Conservation (phyloP, 148 eudicot genomes). For the Pharnaceum exiguum region DNA sequence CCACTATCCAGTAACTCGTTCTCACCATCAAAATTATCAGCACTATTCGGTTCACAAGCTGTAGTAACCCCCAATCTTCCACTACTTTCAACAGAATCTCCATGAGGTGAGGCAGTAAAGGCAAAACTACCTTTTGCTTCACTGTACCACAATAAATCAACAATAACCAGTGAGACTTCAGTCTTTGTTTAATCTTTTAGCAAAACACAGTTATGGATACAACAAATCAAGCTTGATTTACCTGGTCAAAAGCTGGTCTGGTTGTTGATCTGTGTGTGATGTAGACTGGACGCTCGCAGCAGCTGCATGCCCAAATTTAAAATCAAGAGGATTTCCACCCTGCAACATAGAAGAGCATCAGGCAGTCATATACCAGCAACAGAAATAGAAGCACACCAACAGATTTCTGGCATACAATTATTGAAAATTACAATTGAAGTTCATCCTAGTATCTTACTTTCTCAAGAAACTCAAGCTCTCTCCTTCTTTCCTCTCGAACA, state of each 20-base stretch:
- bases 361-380: not conserved
- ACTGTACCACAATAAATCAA: conserved; percentile 35
- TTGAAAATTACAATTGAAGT: not conserved
- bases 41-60: conserved; percentile 76
- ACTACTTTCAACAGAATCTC: conserved; percentile 95
- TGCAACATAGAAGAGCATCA: conserved; percentile 24
- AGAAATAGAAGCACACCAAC: not conserved
- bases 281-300: conserved; percentile 82
- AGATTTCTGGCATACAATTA: conserved; percentile 1
- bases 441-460: conserved; percentile 65
- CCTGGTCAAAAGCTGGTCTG: conserved; percentile 63
- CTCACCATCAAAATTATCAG: conserved; percentile 92
- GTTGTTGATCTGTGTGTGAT: conserved; percentile 63
- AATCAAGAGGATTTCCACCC: conserved; percentile 97
- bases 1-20: conserved; percentile 48
- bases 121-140: conserved; percentile 90
- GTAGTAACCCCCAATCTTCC: conserved; percentile 62
- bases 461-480: conserved; percentile 94
- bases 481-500: conserved; percentile 70
- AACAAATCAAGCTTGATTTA: conserved; percentile 12
- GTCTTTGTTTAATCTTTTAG: conserved; percentile 8
- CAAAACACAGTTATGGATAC: not conserved
- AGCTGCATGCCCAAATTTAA: conserved; percentile 55
- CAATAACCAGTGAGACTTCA: not conserved
- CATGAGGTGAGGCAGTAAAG: conserved; percentile 74